Percentiles rank a stretch among this genome's conserved stretches.
These are phyloP conservation scores for Ophiocordyceps australis DNA, from an alignment of 2,329 filamentous ascomycete genomes.

Conservation along the genomic window DNA sequence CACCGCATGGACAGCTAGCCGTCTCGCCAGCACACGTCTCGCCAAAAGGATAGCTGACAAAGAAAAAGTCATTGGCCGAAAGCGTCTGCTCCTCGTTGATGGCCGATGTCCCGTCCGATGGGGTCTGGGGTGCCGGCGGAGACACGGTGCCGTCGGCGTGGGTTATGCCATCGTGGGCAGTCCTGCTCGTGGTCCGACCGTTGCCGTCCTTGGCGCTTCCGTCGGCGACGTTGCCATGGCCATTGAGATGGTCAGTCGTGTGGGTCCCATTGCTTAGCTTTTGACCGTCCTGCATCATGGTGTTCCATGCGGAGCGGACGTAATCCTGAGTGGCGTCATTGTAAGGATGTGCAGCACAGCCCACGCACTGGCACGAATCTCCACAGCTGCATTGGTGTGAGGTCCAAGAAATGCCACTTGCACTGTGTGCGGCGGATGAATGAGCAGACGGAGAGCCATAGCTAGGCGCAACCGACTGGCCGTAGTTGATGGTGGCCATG, in stretches of 20 bases:
- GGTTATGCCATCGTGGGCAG: constrained; percentile 5
- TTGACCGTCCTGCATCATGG: constrained; percentile 17
- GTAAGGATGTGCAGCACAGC: constrained; percentile 49
- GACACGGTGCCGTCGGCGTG: constrained; percentile 13
- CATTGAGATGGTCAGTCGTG: constrained; percentile 6
- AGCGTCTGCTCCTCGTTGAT: constrained; percentile 30
- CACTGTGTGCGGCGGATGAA: constrained; percentile 4
- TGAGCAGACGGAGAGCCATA: constrained; percentile 6
- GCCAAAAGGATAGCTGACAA: constrained; percentile 34
- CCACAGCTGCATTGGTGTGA: constrained; percentile 41
- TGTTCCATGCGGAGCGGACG: constrained; percentile 28
- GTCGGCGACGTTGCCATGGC: constrained; percentile 7
- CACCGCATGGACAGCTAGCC: constrained; percentile 35
- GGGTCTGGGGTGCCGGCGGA: constrained; percentile 22
- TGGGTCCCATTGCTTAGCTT: no score
- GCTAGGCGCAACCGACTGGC: constrained; percentile 12
- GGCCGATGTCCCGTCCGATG: constrained; percentile 25
- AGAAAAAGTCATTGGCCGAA: constrained; percentile 36
- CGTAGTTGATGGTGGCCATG: constrained; percentile 19
- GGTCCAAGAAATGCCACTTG: constrained; percentile 10
- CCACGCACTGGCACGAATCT: constrained; percentile 46
- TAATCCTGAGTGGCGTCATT: constrained; percentile 41
- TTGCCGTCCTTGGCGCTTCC: constrained; percentile 7
- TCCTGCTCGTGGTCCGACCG: constrained; percentile 6
- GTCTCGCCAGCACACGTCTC: constrained; percentile 29